Conservation (phyloP, 495 filamentous ascomycete genomes). For the Talaromyces ruber region DNA sequence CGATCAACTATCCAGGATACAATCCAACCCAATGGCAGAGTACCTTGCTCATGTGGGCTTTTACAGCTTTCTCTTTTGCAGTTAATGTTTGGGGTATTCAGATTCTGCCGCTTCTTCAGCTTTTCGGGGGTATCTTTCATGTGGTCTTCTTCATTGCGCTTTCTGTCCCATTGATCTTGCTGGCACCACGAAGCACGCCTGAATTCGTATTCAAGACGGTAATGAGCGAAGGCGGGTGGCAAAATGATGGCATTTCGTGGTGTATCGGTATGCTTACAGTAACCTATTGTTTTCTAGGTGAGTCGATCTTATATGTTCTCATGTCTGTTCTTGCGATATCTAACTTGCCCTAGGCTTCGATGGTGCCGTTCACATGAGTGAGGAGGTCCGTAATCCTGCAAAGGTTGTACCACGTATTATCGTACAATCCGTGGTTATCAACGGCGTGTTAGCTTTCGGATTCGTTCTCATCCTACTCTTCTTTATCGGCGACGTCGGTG, state of each 20-base stretch:
- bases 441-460: slow-evolving; percentile 26
- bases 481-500: slow-evolving; percentile 25
- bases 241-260: slow-evolving; percentile 28
- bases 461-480: slow-evolving; percentile 29
- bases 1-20: slow-evolving; percentile 33
- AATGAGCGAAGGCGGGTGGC: slow-evolving; percentile 28
- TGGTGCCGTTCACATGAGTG: slow-evolving; percentile 24
- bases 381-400: slow-evolving; percentile 30
- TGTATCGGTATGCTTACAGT: slow-evolving; percentile 27
- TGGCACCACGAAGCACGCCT: slow-evolving; percentile 30
- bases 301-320: neutral
- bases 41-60: slow-evolving; percentile 35
- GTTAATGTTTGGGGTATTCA: slow-evolving; percentile 34
- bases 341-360: slow-evolving; percentile 13
- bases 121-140: slow-evolving; percentile 36
- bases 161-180: slow-evolving; percentile 30
- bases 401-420: slow-evolving; percentile 23
- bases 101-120: slow-evolving; percentile 36
- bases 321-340: neutral
- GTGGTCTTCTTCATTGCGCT: slow-evolving; percentile 37
- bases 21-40: slow-evolving; percentile 33
- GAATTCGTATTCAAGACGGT: slow-evolving; percentile 35
- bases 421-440: slow-evolving; percentile 23
- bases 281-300: slow-evolving; percentile 20
- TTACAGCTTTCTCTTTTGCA: slow-evolving; percentile 17